Percentiles rank a stretch among this genome's conserved stretches.
phyloP scores from a whole-genome alignment of 2,329 filamentous ascomycete genomes.

The Xylaria multiplex region DNA sequence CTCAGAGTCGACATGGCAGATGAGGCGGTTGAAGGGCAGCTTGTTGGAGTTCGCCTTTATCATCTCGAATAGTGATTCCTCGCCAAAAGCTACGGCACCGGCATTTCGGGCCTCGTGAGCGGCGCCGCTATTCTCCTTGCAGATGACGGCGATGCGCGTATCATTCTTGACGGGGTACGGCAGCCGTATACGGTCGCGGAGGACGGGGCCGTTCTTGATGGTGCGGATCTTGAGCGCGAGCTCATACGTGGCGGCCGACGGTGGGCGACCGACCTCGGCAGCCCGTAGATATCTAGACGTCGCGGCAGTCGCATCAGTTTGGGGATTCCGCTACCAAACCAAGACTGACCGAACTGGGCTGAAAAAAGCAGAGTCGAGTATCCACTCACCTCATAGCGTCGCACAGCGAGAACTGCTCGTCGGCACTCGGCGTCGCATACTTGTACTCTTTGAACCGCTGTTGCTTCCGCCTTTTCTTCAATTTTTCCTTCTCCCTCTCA shows the following conservation, averaged over 20 bases:
- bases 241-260: conserved; percentile 85
- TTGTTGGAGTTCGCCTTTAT: conserved; percentile 74
- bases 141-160: conserved; percentile 88
- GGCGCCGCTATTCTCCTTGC: conserved; percentile 79
- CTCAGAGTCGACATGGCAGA: conserved; percentile 84
- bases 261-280: conserved; percentile 85
- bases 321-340: neutral
- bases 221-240: conserved; percentile 84
- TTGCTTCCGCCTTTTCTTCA: conserved; percentile 68
- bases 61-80: conserved; percentile 84
- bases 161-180: conserved; percentile 92
- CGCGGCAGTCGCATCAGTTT: conserved; percentile 30
- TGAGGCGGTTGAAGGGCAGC: conserved; percentile 87
- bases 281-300: conserved; percentile 84
- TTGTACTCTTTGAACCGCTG: conserved; percentile 75
- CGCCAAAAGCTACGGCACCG: conserved; percentile 85
- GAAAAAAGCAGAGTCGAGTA: neutral
- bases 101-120: conserved; percentile 78
- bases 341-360: neutral
- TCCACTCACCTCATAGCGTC: conserved; percentile 86
- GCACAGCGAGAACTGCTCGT: conserved; percentile 81
- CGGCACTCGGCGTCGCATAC: conserved; percentile 68
- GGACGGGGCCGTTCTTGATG: conserved; percentile 83
- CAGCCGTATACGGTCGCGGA: conserved; percentile 87
- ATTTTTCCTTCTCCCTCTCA: conserved; percentile 61